Base-by-base conservation (phyloP, 2,329 filamentous ascomycete genomes). In the Phyllosticta ampelicida region DNA sequence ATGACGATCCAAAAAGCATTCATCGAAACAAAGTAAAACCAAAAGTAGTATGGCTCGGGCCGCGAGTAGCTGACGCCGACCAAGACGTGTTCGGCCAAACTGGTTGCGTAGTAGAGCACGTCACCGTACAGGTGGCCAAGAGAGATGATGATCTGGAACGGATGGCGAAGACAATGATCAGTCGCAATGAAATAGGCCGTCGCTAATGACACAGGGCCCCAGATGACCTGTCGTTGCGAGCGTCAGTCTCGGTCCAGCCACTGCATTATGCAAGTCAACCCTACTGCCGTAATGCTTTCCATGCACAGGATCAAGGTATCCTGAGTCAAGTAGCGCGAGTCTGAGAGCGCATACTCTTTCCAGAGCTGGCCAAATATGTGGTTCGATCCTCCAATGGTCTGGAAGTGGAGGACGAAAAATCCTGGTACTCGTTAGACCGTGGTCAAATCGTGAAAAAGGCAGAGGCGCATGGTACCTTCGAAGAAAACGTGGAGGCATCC, bases 331-430 rank as follows among this genome's bases (percentile, higher is more conserved):
- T 96, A 96, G 50, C 90, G 81, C 57, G 90, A 95, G 74, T 96
- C 90, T 2, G 88, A 91, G 30, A 91, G 79, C 2, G 88, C 80
- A 70, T 96, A 96, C 72, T 96, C 90, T 69, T 96, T 96, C 90
- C 90, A 96, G 51, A 95, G 77, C 75, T 96, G 89, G 2, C 86
- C 89, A 59, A 91, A 86, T 8, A 94, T 74, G 57, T 85, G 84
- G 68, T 90, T 86, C 60, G 82, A 82, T 10, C 80, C 76, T 0
- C 84, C 82, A 69, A 96, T 79, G 21, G 74, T 75, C 20, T 76
- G 73, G 69, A 89, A 86, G 68, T 91, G 83, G 62, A 81, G 71
- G 62, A 90, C 79, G 68, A 90, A 95, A 44, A 56, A 55, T 63
- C 51, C 57, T 48, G 13, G 19, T 51, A 36, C 19, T 13, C 62